Evolutionary conservation across 179 eudicot species (phyloP).

Genomic region (Carnegiea gigantea): DNA sequence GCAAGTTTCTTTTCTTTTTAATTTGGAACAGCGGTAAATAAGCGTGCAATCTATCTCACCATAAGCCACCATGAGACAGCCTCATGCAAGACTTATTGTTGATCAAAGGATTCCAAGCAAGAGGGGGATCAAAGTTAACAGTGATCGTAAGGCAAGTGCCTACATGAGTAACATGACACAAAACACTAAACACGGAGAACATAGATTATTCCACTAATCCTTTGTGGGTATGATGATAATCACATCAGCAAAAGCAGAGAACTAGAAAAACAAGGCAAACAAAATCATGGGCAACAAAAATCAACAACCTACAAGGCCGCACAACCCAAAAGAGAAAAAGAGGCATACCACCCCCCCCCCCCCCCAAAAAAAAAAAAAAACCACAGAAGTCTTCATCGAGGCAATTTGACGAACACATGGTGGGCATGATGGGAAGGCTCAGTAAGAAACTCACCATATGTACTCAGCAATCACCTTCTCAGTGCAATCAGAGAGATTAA

Average conservation of each 20-base stretch:
- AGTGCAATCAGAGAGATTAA: constrained; percentile 33
- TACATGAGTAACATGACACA: neutral
- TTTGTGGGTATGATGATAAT: neutral
- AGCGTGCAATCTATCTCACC: too few species aligned
- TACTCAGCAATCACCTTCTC: constrained; percentile 47
- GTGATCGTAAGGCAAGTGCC: neutral
- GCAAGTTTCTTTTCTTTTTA: too few species aligned
- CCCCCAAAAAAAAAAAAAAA: too few species aligned
- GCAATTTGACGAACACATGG: constrained; percentile 8
- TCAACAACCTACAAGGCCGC: neutral
- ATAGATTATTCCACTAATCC: neutral
- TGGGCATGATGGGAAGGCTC: neutral
- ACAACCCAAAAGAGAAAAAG: neutral
- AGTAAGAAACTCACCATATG: constrained; percentile 35
- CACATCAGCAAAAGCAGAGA: neutral
- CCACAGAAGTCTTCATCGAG: neutral
- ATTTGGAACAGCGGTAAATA: too few species aligned
- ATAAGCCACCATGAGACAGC: too few species aligned
- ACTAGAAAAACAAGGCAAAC: neutral
- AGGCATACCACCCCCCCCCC: neutral
- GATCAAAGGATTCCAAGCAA: neutral
- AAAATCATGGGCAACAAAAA: neutral
- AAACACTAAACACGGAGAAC: neutral
- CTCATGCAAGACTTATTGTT: neutral
- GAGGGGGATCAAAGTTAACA: neutral